These are phyloP conservation scores for Candolleomyces aberdarensis DNA, from an alignment of 768 basidiomycete species.

Conservation along the genomic window DNA sequence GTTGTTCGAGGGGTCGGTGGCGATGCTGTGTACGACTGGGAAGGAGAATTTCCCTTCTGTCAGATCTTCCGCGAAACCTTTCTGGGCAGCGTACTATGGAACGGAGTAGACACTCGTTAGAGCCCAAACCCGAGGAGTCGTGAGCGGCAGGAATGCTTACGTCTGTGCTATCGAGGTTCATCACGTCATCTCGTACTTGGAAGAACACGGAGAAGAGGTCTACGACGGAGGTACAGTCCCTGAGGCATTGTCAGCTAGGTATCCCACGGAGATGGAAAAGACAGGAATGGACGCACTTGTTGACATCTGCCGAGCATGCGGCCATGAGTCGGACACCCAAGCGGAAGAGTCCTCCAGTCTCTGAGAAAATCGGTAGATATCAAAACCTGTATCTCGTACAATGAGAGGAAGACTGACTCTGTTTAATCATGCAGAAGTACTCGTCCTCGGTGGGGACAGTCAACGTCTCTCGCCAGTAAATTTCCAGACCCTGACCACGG, in stretches of 20 bases:
- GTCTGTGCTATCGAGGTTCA: conserved; percentile 84
- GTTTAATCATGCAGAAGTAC: conserved; percentile 89
- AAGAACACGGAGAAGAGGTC: conserved; percentile 86
- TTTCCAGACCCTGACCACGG: conserved; percentile 87
- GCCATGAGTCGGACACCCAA: conserved; percentile 85
- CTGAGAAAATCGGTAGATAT: conserved; percentile 32
- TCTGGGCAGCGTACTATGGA: conserved; percentile 66
- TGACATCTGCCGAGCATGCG: conserved; percentile 57
- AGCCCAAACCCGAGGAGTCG: neutral
- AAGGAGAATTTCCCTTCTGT: conserved; percentile 95
- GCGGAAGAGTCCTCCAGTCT: conserved; percentile 80
- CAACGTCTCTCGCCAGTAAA: conserved; percentile 88
- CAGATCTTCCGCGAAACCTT: conserved; percentile 86
- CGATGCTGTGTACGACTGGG: conserved; percentile 81
- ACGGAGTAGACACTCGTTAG: neutral
- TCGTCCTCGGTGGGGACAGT: conserved; percentile 89
- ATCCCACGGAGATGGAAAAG: neutral
- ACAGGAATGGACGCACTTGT: conserved; percentile 35
- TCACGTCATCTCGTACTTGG: conserved; percentile 89
- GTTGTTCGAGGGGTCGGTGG: conserved; percentile 57
- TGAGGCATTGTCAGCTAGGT: neutral
- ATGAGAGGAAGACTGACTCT: conserved; percentile 51
- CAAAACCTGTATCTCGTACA: neutral
- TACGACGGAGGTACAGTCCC: conserved; percentile 70
- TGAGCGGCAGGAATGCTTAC: conserved; percentile 30